Percentiles rank a stretch among this genome's conserved stretches.
These are phyloP conservation scores for Taxawa tesnikishii DNA, from an alignment of 2,329 filamentous ascomycete genomes.

Conservation along the genomic window DNA sequence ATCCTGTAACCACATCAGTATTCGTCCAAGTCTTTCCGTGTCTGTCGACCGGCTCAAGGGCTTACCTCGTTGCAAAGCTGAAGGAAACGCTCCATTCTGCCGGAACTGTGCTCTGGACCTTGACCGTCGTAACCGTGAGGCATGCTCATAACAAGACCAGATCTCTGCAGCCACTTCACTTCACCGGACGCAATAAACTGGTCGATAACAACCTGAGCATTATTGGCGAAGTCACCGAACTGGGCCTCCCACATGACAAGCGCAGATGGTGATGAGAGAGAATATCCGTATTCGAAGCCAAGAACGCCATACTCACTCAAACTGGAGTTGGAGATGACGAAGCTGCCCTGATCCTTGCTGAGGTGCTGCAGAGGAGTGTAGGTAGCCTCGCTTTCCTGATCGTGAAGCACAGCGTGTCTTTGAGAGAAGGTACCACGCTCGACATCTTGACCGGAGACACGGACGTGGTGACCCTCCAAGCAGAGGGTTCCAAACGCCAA, in stretches of 20 bases:
- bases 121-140: constrained; percentile 98
- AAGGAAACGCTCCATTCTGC: constrained; percentile 91
- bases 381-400: constrained; percentile 86
- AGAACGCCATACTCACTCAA: constrained; percentile 62
- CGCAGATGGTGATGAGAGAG: constrained; percentile 87
- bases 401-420: constrained; percentile 91
- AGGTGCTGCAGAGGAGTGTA: constrained; percentile 88
- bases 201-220: constrained; percentile 96
- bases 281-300: constrained; percentile 98
- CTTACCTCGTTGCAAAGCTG: constrained; percentile 78
- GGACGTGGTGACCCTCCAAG: constrained; percentile 88
- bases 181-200: constrained; percentile 98
- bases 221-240: constrained; percentile 99
- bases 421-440: constrained; percentile 99
- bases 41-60: too few relatives aligned
- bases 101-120: constrained; percentile 95
- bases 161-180: constrained; percentile 97
- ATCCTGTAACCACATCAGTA: too few relatives aligned
- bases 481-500: constrained; percentile 88
- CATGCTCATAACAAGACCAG: constrained; percentile 87
- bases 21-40: too few relatives aligned
- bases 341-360: constrained; percentile 82
- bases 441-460: constrained; percentile 96
- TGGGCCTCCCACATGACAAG: constrained; percentile 99
- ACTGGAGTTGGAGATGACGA: constrained; percentile 95